Evolutionary conservation across 73 alveolate genomes (phyloP).

Genomic region (Paramecium tetraurelia): DNA sequence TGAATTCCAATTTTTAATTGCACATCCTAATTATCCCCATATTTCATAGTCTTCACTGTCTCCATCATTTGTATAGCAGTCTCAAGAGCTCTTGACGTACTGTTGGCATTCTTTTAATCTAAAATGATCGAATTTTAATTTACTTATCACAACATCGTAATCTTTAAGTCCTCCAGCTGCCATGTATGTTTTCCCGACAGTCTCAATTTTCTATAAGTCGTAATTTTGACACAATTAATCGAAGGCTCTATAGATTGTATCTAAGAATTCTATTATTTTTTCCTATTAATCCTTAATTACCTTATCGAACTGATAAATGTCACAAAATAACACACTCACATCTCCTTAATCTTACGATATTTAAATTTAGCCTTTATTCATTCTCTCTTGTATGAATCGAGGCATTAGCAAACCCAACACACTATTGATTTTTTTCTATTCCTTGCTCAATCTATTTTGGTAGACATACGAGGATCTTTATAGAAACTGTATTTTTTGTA

Average conservation of each 20-base stretch:
- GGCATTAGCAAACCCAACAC: conserved; percentile 29
- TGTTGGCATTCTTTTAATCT: background rate
- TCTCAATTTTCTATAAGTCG: conserved; percentile 82
- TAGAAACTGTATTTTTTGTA: background rate
- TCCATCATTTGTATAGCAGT: conserved; percentile 58
- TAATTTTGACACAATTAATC: conserved; percentile 77
- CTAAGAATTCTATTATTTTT: conserved; percentile 51
- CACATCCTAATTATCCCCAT: conserved; percentile 55
- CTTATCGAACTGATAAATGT: conserved; percentile 79
- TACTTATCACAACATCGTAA: conserved; percentile 26
- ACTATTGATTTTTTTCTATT: background rate
- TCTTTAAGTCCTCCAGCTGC: conserved; percentile 79
- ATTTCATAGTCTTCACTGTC: conserved; percentile 40
- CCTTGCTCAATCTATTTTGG: background rate
- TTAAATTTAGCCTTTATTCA: conserved; percentile 44
- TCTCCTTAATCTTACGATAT: conserved; percentile 75
- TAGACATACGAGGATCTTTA: conserved; percentile 13
- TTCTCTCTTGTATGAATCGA: background rate
- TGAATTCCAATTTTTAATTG: conserved; percentile 94
- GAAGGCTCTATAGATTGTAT: conserved; percentile 69
- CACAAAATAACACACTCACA: conserved; percentile 79
- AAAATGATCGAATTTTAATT: background rate
- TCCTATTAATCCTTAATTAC: conserved; percentile 57
- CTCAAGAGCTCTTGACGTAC: conserved; percentile 59
- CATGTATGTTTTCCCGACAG: conserved; percentile 89